Percentiles rank a stretch among this genome's conserved stretches.
Conservation (phyloP, 352 stramenopile genomes). For the Phytophthora agathidicida region DNA sequence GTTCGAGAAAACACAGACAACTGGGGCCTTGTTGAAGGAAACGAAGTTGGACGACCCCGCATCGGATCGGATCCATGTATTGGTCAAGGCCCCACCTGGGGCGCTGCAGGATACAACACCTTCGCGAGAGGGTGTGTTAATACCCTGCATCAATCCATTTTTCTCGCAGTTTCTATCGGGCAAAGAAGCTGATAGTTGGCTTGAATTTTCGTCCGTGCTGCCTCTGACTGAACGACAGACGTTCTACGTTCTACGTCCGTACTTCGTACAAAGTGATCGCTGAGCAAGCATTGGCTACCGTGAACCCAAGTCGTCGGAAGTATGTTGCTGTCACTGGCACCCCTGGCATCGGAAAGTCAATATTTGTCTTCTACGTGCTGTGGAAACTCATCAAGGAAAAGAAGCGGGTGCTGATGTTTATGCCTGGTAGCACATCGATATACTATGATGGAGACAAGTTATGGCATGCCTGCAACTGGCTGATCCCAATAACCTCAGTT, state of each 20-base stretch:
- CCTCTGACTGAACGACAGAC: conserved; percentile 26
- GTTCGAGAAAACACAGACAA: no score
- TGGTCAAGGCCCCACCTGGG: no score
- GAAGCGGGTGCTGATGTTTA: conserved; percentile 36
- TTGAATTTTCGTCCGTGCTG: conserved; percentile 31
- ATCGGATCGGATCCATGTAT: no score
- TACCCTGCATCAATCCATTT: conserved; percentile 15
- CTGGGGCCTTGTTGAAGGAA: no score
- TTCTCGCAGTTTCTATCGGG: conserved; percentile 22
- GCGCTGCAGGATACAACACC: no score
- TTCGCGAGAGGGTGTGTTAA: conserved; percentile 12
- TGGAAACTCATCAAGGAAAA: conserved; percentile 40
- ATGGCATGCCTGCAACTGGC: no score
- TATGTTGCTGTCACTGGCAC: conserved; percentile 41
- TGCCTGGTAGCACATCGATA: conserved; percentile 6
- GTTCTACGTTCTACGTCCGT: conserved; percentile 28
- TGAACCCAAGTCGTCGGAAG: conserved; percentile 23
- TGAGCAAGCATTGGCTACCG: conserved; percentile 21
- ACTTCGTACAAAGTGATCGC: conserved; percentile 31
- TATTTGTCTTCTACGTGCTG: conserved; percentile 45
- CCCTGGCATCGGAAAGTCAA: conserved; percentile 39
- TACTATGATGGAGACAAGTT: conserved; percentile 39
- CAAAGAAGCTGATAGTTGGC: conserved; percentile 24
- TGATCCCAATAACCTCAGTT: no score
- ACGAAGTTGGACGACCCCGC: no score